These are phyloP conservation scores for Heracleum sosnowskyi DNA, from an alignment of 129 eudicot species.

Conservation along the genomic window DNA sequence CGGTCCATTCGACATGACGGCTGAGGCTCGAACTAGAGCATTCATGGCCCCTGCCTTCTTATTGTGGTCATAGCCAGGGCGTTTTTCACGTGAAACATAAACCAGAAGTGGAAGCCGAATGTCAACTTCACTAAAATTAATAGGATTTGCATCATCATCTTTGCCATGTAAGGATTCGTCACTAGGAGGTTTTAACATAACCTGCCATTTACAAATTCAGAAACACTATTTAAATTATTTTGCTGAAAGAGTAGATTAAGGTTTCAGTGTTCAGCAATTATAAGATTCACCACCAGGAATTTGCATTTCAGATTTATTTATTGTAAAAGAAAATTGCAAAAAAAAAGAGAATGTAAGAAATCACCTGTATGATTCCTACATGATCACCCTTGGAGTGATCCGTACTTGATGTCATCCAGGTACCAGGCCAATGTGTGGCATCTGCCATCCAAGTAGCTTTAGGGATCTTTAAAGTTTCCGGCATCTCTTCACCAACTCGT, in stretches of 20 bases:
- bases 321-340: background rate
- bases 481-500: background rate
- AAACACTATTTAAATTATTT: background rate
- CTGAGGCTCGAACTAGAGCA: slow-evolving; percentile 51
- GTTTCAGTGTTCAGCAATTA: no score
- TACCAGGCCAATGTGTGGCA: slow-evolving; percentile 73
- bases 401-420: slow-evolving; percentile 44
- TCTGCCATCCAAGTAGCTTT: slow-evolving; percentile 83
- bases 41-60: slow-evolving; percentile 69
- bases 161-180: slow-evolving; percentile 43
- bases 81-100: slow-evolving; percentile 68
- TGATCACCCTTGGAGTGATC: slow-evolving; percentile 68
- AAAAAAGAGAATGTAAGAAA: background rate
- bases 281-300: no score
- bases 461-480: slow-evolving; percentile 26
- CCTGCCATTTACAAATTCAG: slow-evolving; percentile 15
- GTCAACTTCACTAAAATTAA: slow-evolving; percentile 44
- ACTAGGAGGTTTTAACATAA: slow-evolving; percentile 61
- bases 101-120: slow-evolving; percentile 61
- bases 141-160: slow-evolving; percentile 23
- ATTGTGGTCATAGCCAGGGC: slow-evolving; percentile 52
- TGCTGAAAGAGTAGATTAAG: background rate
- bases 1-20: slow-evolving; percentile 55
- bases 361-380: slow-evolving; percentile 65
- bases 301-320: background rate